Evolutionary conservation across 371 early-diverging fungal genomes (phyloP), one percentile per base, ranked within the genome.

Genomic region (Syncephalastrum monosporum): DNA sequence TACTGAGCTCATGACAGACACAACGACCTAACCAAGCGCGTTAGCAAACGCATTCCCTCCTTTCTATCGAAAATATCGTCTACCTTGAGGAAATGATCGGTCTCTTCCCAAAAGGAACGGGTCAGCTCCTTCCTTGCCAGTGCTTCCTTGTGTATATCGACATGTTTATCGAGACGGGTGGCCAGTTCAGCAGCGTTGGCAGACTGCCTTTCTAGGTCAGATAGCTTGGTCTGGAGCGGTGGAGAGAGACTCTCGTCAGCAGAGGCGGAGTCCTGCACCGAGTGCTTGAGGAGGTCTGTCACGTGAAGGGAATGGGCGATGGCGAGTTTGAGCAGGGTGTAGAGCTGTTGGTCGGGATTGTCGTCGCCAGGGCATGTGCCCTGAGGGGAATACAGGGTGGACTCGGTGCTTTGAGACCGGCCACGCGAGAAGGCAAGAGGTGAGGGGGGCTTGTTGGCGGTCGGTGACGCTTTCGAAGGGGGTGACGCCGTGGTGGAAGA

Each of bases 11-110:
- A 78, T 73, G 33, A 78, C 57, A n/a, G 66, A 55, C 0, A 78
- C 71, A 64, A 74, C 67, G 6, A 67, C 65, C 76, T 75, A 56
- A 29, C 38, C 14, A 24, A 27, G 6, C 24, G 29, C 23, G 2
- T 50, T 4, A 42, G 15, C 53, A 15, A 16, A 5, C 14, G 48
- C 47, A n/a, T 16, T 16, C 4, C 14, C 33, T 44, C 10, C 10
- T 5, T 3, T 55, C 38, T 33, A 8, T 33, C 0, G 21, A 21
- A 21, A 21, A 27, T 33, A 10, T 33, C 38, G 12, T 33, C 58
- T 65, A 72, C 77, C 66, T 73, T 72, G 25, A 78, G 55, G 69
- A 67, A 73, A n/a, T 63, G 55, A 42, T 69, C 71, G 12, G 73
- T 69, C 53, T 78, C 75, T 57, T 75, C 72, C 73, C 71, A 74